Percentiles rank a stretch among this genome's conserved stretches.
phyloP scores from a whole-genome alignment of 306 rosid genomes.

The Corylus americana region DNA sequence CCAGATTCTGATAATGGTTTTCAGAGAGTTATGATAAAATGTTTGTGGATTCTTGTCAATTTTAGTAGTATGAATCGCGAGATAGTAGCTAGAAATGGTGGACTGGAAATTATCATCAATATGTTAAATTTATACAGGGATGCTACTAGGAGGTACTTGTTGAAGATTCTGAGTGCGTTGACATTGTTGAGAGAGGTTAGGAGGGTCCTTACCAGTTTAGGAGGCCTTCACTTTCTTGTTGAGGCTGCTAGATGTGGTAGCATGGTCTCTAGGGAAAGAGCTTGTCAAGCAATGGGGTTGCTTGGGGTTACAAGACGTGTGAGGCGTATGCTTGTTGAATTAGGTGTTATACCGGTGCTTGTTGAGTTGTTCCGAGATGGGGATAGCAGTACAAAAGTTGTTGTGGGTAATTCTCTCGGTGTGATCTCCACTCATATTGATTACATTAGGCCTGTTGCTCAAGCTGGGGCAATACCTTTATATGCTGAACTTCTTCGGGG shows the following conservation, averaged over 20 bases:
- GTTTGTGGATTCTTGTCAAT: slow-evolving; percentile 39
- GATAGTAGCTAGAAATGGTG: slow-evolving; percentile 33
- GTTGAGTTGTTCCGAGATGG: slow-evolving; percentile 41
- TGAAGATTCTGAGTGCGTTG: slow-evolving; percentile 52
- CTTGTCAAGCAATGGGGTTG: slow-evolving; percentile 47
- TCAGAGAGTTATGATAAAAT: slow-evolving; percentile 31
- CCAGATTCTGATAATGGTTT: slow-evolving; percentile 35
- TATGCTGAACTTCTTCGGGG: slow-evolving; percentile 59
- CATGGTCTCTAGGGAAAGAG: slow-evolving; percentile 54
- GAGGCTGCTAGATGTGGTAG: slow-evolving; percentile 52
- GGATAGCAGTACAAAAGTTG: slow-evolving; percentile 33
- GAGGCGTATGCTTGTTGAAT: slow-evolving; percentile 35
- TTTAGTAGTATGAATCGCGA: slow-evolving; percentile 36
- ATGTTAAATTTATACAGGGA: slow-evolving; percentile 25
- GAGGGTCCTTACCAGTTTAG: slow-evolving; percentile 32
- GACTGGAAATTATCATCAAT: slow-evolving; percentile 30
- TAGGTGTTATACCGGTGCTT: slow-evolving; percentile 43
- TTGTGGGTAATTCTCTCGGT: slow-evolving; percentile 45
- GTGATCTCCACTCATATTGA: slow-evolving; percentile 42
- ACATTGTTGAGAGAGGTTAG: slow-evolving; percentile 43
- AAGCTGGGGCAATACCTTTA: slow-evolving; percentile 48
- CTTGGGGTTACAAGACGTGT: slow-evolving; percentile 34
- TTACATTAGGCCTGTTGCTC: slow-evolving; percentile 42
- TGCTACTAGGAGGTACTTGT: slow-evolving; percentile 29
- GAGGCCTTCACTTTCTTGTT: slow-evolving; percentile 38